Base-by-base conservation (phyloP, 805 yeast species). In the Wickerhamomyces rabaulensis region DNA sequence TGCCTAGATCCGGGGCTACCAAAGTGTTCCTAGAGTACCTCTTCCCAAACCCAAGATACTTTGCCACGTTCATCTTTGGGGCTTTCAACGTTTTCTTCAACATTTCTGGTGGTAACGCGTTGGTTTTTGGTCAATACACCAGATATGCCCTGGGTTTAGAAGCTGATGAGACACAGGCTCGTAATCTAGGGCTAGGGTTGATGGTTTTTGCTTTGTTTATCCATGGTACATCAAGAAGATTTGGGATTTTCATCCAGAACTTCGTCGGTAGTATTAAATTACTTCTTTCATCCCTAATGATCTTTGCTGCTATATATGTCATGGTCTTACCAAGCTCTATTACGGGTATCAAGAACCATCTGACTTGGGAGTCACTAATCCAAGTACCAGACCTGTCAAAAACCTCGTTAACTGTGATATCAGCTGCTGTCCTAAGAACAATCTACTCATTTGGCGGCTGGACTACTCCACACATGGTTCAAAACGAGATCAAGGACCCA, bases 1-100 rank as follows among this genome's bases (percentile, higher is more conserved):
- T 84, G 12, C 88, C 90, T 0, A 68, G 84, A 55, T 79, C 82
- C 52, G 91, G 92, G 4, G 92, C 89, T 1, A 76, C 81, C 36
- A 84, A 84, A 57, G 80, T 78, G 17, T 84, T 84, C 52, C 62
- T 84, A 47, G 90, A 84, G 57, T 77, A 74, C 51, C 74, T 82
- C 17, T 84, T 79, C 56, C 72, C 74, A 42, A 73, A 66, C 44
- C 92, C 91, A 0, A 66, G 62, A 43, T 70, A 79, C 69, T 63
- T 79, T 62, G 70, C 75, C 44, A 70, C 77, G 36, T 80, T 76
- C 15, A 63, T 75, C 1, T 72, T 75, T 48, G 52, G 52, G 15
- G 19, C 47, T 3, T 46, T 69, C 49, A 70, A 79, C 4, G 71
- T 80, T 3, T 52, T 78, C 41, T 77, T 78, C 52, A 84, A 84